Conservation (phyloP, 441 rosid genomes). For the Brassica hybrid region DNA sequence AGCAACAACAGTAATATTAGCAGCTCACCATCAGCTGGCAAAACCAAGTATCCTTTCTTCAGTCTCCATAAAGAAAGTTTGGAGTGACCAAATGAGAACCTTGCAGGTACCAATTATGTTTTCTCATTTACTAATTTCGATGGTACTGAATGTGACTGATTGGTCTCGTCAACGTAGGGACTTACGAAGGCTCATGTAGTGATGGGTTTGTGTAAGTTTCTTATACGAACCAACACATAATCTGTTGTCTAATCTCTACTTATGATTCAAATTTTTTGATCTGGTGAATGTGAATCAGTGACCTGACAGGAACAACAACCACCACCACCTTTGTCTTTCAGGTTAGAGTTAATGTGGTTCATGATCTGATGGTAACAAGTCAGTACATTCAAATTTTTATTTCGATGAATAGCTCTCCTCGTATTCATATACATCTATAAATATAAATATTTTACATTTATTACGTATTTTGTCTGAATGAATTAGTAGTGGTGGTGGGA, state of each 20-base stretch:
- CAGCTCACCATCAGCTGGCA: slow-evolving; percentile 1
- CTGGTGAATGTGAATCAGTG: slow-evolving; percentile 41
- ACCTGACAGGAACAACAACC: slow-evolving; percentile 33
- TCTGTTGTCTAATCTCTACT: slow-evolving; percentile 25
- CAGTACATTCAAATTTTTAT: slow-evolving; percentile 37
- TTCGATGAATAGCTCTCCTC: slow-evolving; percentile 40
- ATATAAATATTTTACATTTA: slow-evolving; percentile 10
- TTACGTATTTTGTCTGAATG: slow-evolving; percentile 30
- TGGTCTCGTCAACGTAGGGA: slow-evolving; percentile 32
- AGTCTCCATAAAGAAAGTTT: slow-evolving; percentile 9
- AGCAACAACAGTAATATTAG: not conserved
- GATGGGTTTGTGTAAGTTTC: slow-evolving; percentile 28
- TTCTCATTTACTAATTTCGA: slow-evolving; percentile 16
- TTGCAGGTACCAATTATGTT: slow-evolving; percentile 26
- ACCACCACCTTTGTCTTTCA: slow-evolving; percentile 34
- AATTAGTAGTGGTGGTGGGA: slow-evolving; percentile 41
- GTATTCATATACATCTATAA: slow-evolving; percentile 41
- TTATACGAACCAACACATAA: slow-evolving; percentile 27
- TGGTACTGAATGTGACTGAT: slow-evolving; percentile 36
- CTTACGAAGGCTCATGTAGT: slow-evolving; percentile 22
- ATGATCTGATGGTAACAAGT: slow-evolving; percentile 43
- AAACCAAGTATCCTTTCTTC: slow-evolving; percentile 1
- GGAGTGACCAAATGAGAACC: slow-evolving; percentile 12
- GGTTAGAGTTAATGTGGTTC: slow-evolving; percentile 41
- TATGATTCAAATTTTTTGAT: slow-evolving; percentile 29